Evolutionary conservation across 2,329 filamentous ascomycete genomes (phyloP), one percentile per base, ranked within the genome.

Genomic region (Ustulina deusta): DNA sequence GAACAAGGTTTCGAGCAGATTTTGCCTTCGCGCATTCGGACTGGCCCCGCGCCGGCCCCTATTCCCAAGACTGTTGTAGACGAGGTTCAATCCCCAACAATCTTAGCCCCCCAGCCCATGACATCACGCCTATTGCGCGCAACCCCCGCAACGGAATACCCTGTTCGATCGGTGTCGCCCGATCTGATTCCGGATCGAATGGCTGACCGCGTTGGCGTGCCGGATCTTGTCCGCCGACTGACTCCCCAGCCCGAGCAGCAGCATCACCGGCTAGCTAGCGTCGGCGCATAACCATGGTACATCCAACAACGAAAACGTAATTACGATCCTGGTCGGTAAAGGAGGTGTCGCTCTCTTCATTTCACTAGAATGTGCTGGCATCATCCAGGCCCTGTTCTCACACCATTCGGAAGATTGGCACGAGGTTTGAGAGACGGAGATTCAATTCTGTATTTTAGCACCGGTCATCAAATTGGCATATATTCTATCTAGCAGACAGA

Each of bases 171-270:
- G 25, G 81, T 84, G 29, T 89, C 87, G 3, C 86, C 86, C 0
- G 88, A 90, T 54, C 79, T 90, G 54, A 76, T 89, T n/a, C 87
- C 87, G 13, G 88, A 90, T 74, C 83, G 87, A 61, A 89, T 89
- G 87, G 86, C 85, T 6, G 85, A 86, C 63, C 84, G 87, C 61
- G 84, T 88, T 46, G 82, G 83, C 10, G 84, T 86, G 63, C 82
- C 84, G 10, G 79, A 78, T 20, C 77, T 86, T 22, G 63, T 72
- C n/a, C 72, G 72, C 38, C 74, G 77, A 60, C 64, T 79, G 25
- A 79, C 77, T 10, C 77, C 77, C 22, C 70, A 78, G 25, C 77
- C 76, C 15, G 77, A 78, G 58, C 73, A 75, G 40, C 75, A 74
- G 62, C 73, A 75, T 32, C 73, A 74, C n/a, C 67, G 72, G 22